phyloP scores from a whole-genome alignment of 768 basidiomycete species.

The Heimioporus sp. region DNA sequence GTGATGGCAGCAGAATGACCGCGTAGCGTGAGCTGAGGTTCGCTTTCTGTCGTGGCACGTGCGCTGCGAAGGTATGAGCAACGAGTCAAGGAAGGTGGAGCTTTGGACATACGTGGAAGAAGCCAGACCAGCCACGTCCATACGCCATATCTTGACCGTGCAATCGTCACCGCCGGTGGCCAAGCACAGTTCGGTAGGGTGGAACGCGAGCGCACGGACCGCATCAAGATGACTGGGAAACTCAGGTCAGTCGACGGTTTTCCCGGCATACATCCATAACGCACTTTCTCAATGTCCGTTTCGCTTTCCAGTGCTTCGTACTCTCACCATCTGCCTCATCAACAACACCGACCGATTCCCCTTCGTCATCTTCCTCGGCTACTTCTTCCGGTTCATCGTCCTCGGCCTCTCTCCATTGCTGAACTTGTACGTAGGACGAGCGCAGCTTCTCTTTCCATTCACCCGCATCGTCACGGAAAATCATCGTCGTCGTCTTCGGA shows the following conservation, averaged over 20 bases:
- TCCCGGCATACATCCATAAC: conserved; percentile 33
- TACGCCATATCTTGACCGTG: conserved; percentile 94
- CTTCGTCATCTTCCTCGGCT: conserved; percentile 71
- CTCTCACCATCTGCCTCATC: conserved; percentile 68
- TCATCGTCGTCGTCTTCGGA: conserved; percentile 53
- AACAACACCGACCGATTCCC: conserved; percentile 49
- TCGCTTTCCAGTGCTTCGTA: conserved; percentile 79
- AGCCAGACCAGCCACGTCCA: conserved; percentile 73
- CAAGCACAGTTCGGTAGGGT: conserved; percentile 78
- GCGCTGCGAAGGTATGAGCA: conserved; percentile 39
- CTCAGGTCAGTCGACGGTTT: conserved; percentile 2
- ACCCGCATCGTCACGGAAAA: conserved; percentile 81
- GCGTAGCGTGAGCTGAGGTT: conserved; percentile 90
- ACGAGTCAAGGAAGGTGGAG: neutral
- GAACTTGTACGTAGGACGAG: conserved; percentile 52
- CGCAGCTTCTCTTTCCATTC: conserved; percentile 85
- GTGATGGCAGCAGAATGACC: conserved; percentile 94
- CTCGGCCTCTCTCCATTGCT: conserved; percentile 45
- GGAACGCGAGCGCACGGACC: conserved; percentile 88
- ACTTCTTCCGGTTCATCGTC: conserved; percentile 59
- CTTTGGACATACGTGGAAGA: conserved; percentile 65
- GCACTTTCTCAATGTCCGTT: conserved; percentile 86
- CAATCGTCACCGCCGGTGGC: conserved; percentile 96
- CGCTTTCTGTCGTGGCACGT: conserved; percentile 79
- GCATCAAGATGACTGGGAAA: conserved; percentile 82